phyloP scores from a whole-genome alignment of 805 yeast genomes.

The Metschnikowia koreensis region DNA sequence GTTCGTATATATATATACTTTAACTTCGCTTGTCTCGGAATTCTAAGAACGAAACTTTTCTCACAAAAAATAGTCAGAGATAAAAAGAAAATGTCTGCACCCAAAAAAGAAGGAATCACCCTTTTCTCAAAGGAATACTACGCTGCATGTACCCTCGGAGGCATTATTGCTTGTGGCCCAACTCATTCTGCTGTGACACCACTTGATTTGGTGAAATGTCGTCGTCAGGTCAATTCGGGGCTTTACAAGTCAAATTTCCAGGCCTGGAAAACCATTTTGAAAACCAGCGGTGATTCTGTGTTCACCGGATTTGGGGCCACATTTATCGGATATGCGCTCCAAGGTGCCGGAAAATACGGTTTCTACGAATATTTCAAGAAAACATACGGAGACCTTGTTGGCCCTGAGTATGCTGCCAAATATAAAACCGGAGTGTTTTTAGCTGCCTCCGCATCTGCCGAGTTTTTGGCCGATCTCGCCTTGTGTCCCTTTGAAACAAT shows the following conservation, averaged over 20 bases:
- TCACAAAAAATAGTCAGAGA: background rate
- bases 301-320: conserved; percentile 93
- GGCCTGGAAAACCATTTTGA: conserved; percentile 77
- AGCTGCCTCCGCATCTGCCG: conserved; percentile 91
- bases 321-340: conserved; percentile 86
- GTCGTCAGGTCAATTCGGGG: conserved; percentile 79
- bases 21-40: no score
- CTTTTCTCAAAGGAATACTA: conserved; percentile 63
- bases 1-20: no score
- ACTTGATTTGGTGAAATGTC: conserved; percentile 87
- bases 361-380: conserved; percentile 89
- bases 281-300: conserved; percentile 74
- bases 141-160: conserved; percentile 74
- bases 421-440: conserved; percentile 74
- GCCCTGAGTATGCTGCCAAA: conserved; percentile 57
- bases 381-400: conserved; percentile 64
- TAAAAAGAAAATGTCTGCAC: conserved; percentile 4
- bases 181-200: conserved; percentile 94
- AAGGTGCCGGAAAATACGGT: conserved; percentile 98
- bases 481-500: conserved; percentile 95
- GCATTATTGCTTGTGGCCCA: conserved; percentile 90
- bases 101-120: conserved; percentile 36
- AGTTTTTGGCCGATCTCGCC: conserved; percentile 84
- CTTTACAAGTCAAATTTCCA: conserved; percentile 74
- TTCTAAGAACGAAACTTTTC: background rate